Evolutionary conservation across 345 rosid genomes (phyloP).

Genomic region (Euphorbia lathyris): DNA sequence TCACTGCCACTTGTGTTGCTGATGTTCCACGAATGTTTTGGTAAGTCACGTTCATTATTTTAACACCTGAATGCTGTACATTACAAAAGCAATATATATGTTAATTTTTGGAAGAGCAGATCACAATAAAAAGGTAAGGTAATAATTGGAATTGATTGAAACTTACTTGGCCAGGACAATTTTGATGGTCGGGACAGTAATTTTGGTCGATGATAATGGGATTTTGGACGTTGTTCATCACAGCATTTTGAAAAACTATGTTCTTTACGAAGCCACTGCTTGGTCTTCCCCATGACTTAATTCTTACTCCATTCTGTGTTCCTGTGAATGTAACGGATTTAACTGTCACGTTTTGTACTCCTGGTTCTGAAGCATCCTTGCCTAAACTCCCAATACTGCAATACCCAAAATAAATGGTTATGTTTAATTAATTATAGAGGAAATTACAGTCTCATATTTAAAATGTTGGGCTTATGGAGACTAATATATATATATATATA

Average conservation of each 20-base stretch:
- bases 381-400: conserved; percentile 20
- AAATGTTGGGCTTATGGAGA: no score
- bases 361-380: conserved; percentile 9
- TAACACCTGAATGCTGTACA: conserved; percentile 13
- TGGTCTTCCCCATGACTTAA: conserved; percentile 16
- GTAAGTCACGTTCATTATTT: conserved; percentile 5
- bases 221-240: conserved; percentile 17
- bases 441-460: no score
- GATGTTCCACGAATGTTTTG: conserved; percentile 20
- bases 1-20: conserved; percentile 20
- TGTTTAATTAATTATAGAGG: background rate
- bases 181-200: conserved; percentile 8
- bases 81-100: no score
- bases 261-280: background rate
- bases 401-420: background rate
- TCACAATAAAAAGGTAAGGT: no score
- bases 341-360: conserved; percentile 19
- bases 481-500: no score
- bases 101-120: background rate
- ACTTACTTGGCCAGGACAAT: conserved; percentile 16
- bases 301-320: conserved; percentile 14
- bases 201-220: conserved; percentile 19
- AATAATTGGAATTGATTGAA: no score
- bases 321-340: conserved; percentile 5
- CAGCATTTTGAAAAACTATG: conserved; percentile 1